A percentile compares a stretch with the other conserved stretches of the same genome.
phyloP scores from a whole-genome alignment of 2,329 filamentous ascomycete genomes.

The Sporothrix protearum region DNA sequence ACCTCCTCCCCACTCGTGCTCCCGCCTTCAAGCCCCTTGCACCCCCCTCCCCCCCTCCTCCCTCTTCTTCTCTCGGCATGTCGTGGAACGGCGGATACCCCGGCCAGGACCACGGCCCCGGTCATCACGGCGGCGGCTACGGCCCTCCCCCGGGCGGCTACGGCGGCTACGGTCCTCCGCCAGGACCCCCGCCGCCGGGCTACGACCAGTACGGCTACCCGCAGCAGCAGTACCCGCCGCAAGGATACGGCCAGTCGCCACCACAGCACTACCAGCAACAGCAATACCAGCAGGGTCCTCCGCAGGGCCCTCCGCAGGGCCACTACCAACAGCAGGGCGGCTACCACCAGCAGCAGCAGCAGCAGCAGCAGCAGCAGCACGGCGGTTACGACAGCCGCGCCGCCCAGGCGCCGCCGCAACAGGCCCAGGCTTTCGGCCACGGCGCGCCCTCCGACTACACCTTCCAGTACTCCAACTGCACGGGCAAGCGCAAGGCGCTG shows the following conservation, averaged over 20 bases:
- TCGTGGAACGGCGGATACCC: constrained; percentile 28
- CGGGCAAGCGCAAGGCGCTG: constrained; percentile 67
- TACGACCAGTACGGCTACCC: constrained; percentile 28
- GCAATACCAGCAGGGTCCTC: constrained; percentile 22
- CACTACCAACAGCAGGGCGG: constrained; percentile 23
- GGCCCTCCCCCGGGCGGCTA: constrained; percentile 12
- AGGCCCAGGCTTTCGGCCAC: constrained; percentile 59
- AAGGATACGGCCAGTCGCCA: constrained; percentile 31
- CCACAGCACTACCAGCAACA: constrained; percentile 35
- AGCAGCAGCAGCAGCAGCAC: constrained; percentile 25
- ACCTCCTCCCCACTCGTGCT: background rate
- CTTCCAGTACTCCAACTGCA: constrained; percentile 74
- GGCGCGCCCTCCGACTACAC: constrained; percentile 66
- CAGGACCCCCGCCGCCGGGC: constrained; percentile 24
- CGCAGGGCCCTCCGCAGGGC: background rate
- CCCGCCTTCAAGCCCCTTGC: too few species aligned
- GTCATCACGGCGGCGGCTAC: constrained; percentile 23
- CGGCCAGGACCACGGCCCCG: constrained; percentile 32
- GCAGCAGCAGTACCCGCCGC: background rate
- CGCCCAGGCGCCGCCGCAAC: constrained; percentile 46
- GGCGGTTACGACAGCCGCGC: constrained; percentile 11
- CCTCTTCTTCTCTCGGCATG: background rate
- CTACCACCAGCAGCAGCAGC: constrained; percentile 3
- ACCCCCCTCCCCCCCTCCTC: background rate
- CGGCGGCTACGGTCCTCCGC: constrained; percentile 20